Evolutionary conservation across 768 basidiomycete genomes (phyloP), one percentile per base, ranked within the genome.

Genomic region (Multifurca ochricompacta): DNA sequence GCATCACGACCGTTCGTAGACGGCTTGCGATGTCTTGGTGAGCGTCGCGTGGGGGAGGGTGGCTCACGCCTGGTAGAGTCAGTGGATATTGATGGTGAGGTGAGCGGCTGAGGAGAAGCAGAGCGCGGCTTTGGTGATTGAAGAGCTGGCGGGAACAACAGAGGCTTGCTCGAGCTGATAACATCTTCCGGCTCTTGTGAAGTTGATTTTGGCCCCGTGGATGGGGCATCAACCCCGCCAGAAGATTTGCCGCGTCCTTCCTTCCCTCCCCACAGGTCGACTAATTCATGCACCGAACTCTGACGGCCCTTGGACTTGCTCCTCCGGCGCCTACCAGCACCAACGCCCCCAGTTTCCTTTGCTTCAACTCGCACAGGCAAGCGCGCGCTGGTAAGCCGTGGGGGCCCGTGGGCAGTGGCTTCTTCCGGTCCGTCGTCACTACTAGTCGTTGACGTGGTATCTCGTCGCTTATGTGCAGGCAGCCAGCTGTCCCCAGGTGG

Each of bases 241-340:
- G 36, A 34, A 8, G 56, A 39, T 31, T 50, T 50, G 25, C 43
- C 4, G 4, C 34, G 46, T 21, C 27, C 57, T 27, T 54, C 57
- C 58, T 73, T 77, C 59, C 85, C 85, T 37, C 86, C 86, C 74
- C 84, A 90, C 27, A 91, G 66, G 65, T 86, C 85, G 27, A 91
- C 85, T 51, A 91, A 65, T 63, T 91, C 85, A 63, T 92, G 87
- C 21, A 91, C 87, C 11, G 90, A 91, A 62, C 81, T 84, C 71
- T 91, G 87, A 59, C 88, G 71, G 36, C 78, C 73, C 61, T 80
- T 81, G 39, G 70, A 67, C 61, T 68, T 75, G 37, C 69, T 64
- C 47, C 67, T 59, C 36, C 61, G 16, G 65, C 60, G 30, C 61
- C 54, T 47, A 53, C 59, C 41, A 62, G 66, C 48, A 56, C 59